Base-by-base conservation (phyloP, 331 rosid species). In the Malus hybrid region DNA sequence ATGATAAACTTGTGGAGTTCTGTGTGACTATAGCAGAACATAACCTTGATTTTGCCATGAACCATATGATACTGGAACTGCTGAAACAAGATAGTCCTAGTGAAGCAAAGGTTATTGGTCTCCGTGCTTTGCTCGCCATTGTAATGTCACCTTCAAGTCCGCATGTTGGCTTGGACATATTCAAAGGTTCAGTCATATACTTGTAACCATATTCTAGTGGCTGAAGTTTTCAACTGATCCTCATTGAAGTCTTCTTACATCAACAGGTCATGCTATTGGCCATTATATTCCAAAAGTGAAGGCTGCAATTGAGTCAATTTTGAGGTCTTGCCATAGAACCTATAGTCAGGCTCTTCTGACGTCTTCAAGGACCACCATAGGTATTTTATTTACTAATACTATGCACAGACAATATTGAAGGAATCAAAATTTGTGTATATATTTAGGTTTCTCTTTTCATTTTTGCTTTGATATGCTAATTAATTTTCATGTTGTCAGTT, bases 71-170 rank as follows among this genome's bases (percentile, higher is more conserved):
- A 82, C 81, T 95, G 74, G 99, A 95, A 87, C 83, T 95, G 84
- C 87, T 95, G 75, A 95, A 90, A 88, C 97, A 85, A 88, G 97
- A 95, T 73, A 89, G 93, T 86, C 87, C 87, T 53, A 89, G 99
- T 77, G 99, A 95, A 84, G 99, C 97, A 10, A 95, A 95, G 88
- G 99, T 95, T 78, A 95, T 95, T 78, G 99, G 97, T 75, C 99
- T 95, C 46, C 99, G 98, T 74, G 91, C 97, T 79, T 88, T 95
- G 89, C 97, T 90, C 83, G 97, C 97, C 73, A 95, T 95, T 80
- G 99, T 92, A 70, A 86, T 86, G 88, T 82, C 93, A 63, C 98
- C 99, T 85, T 84, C 96, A 75, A 90, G 97, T 88, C 89, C 77
- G 87, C 86, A 82, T 81, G 88, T 88, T 75, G 97, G 97, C 68